phyloP scores from a whole-genome alignment of 345 rosid genomes.

The Capsella bursapastoris region DNA sequence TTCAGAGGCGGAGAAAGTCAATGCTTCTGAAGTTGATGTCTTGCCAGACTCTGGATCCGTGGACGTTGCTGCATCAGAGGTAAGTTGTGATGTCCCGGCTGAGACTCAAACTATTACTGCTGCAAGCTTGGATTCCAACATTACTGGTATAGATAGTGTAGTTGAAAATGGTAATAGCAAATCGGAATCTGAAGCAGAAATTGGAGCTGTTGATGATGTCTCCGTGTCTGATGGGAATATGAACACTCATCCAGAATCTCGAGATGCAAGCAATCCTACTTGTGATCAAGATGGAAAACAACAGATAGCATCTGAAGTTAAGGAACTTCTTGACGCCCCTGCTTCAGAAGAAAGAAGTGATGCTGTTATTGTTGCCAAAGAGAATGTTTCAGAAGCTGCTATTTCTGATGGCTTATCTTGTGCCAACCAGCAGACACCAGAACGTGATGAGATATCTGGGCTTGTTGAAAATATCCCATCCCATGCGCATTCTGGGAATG shows the following conservation, averaged over 20 bases:
- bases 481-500: slow-evolving; percentile 36
- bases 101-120: slow-evolving; percentile 26
- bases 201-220: slow-evolving; percentile 30
- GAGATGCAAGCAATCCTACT: slow-evolving; percentile 37
- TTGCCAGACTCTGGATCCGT: slow-evolving; percentile 33
- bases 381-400: slow-evolving; percentile 35
- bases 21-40: slow-evolving; percentile 29
- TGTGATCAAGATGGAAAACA: slow-evolving; percentile 34
- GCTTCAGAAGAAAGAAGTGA: slow-evolving; percentile 41
- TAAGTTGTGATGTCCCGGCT: slow-evolving; percentile 19
- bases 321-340: slow-evolving; percentile 38
- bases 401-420: slow-evolving; percentile 37
- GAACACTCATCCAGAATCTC: slow-evolving; percentile 37
- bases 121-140: slow-evolving; percentile 29
- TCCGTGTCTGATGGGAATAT: slow-evolving; percentile 36
- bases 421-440: slow-evolving; percentile 44
- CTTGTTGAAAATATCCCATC: slow-evolving; percentile 37
- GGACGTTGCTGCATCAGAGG: slow-evolving; percentile 31
- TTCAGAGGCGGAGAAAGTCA: slow-evolving; percentile 32
- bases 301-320: slow-evolving; percentile 40
- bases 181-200: slow-evolving; percentile 40
- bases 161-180: slow-evolving; percentile 35
- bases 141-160: slow-evolving; percentile 23
- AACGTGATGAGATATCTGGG: slow-evolving; percentile 41
- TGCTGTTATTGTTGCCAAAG: slow-evolving; percentile 37